Base-by-base conservation (phyloP, 2,329 filamentous ascomycete genomes). In the Talaromyces sp. region DNA sequence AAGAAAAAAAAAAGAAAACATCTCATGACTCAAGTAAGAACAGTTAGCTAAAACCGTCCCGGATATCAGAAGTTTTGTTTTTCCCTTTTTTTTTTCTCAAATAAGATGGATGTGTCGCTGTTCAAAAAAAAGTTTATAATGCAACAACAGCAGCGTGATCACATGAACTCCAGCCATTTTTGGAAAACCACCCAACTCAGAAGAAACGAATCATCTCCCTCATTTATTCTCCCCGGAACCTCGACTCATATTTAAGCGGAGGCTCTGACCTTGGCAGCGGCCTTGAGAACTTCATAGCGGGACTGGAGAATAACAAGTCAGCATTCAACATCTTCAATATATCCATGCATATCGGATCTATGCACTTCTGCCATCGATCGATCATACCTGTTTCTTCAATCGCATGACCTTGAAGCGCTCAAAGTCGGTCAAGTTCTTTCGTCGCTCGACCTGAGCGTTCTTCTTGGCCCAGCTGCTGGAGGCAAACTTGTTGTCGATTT, bases 321-420 rank as follows among this genome's bases (percentile, higher is more conserved):
- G 70, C 64, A 39, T 10, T 4, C 1, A 7, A 7, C 13, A 31
- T 5, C 11, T 48, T 6, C 1, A 16, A 31, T 50, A 31, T 48
- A 27, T 31, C 11, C 0, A 8, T 31, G 24, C 43, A 47, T 22
- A 37, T 13, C 10, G 13, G 43, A 19, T 22, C 2, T 19, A 45
- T 45, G n/a, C 27, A 31, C 13, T 10, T 54, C 16, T 19, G 14
- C 19, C 6, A 16, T 24, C 33, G 31, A 35, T 22, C 58, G 9
- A 9, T 66, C 63, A 84, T 80, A 93, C 92, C 90, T 97, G 93
- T 90, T 99, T 99, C 90, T 94, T 96, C 84, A 98, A 87, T 83
- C 94, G 90, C 88, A 98, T 87, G 77, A 98, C 95, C 91, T 99
- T 97, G 92, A 98, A 99, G 82, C 95, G 90, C 87, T 99, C 95